These are phyloP conservation scores for Lentinula boryana DNA, from an alignment of 768 basidiomycete genomes.

Conservation along the genomic window DNA sequence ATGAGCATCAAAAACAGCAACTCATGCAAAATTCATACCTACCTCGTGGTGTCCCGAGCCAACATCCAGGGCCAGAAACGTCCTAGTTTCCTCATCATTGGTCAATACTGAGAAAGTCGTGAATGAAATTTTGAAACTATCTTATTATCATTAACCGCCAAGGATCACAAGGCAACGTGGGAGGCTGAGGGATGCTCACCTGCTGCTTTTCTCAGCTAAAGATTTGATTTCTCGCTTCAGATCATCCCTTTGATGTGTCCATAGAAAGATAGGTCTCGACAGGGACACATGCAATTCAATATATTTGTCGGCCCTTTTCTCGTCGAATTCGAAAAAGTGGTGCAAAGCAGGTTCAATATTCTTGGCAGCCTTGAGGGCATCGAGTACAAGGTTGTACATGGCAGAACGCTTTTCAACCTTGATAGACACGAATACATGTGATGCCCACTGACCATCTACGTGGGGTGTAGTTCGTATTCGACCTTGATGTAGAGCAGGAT, in stretches of 20 bases:
- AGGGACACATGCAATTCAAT: slow-evolving; percentile 78
- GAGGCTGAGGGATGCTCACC: slow-evolving; percentile 31
- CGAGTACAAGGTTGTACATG: slow-evolving; percentile 40
- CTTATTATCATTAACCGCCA: slow-evolving; percentile 1
- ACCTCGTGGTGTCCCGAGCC: slow-evolving; percentile 84
- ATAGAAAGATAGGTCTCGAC: slow-evolving; percentile 74
- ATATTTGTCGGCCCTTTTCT: slow-evolving; percentile 12
- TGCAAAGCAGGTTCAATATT: slow-evolving; percentile 40
- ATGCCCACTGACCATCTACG: slow-evolving; percentile 80
- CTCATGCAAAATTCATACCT: neutral
- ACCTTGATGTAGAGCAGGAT: slow-evolving; percentile 82
- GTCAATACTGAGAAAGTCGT: slow-evolving; percentile 60
- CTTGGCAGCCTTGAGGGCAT: slow-evolving; percentile 39
- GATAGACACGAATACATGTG: slow-evolving; percentile 73
- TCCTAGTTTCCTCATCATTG: slow-evolving; percentile 78
- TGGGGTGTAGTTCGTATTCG: slow-evolving; percentile 70
- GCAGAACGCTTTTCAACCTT: slow-evolving; percentile 32
- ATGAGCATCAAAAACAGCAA: neutral
- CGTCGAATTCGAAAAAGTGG: slow-evolving; percentile 27
- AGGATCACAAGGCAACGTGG: neutral
- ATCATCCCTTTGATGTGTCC: slow-evolving; percentile 73
- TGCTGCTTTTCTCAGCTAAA: slow-evolving; percentile 36
- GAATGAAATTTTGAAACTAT: slow-evolving; percentile 71
- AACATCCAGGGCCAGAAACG: slow-evolving; percentile 76
- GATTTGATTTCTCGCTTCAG: slow-evolving; percentile 56